Percentiles rank a stretch among this genome's conserved stretches.
phyloP scores from a whole-genome alignment of 2,329 filamentous ascomycete species.

The Ophioceras dolichostomum region DNA sequence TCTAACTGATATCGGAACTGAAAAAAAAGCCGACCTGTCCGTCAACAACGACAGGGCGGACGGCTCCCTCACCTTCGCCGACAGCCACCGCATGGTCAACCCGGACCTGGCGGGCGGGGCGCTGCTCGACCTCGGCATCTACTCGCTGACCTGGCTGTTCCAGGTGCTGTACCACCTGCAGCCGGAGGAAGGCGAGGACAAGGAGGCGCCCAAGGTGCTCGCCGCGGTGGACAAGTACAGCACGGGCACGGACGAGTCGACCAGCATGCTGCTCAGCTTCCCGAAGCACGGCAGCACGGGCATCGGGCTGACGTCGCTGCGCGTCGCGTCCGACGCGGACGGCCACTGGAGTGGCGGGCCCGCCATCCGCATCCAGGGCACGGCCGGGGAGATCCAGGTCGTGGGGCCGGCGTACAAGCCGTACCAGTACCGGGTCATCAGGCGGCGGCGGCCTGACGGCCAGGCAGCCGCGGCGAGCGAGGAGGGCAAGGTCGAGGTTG shows the following conservation, averaged over 20 bases:
- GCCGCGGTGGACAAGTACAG: slow-evolving; percentile 60
- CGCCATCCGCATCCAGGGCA: slow-evolving; percentile 68
- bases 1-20: too few species aligned
- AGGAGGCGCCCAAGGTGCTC: slow-evolving; percentile 56
- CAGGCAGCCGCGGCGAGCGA: neutral
- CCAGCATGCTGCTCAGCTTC: slow-evolving; percentile 68
- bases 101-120: slow-evolving; percentile 71
- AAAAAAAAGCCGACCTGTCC: slow-evolving; percentile 41
- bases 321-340: slow-evolving; percentile 49
- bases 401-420: slow-evolving; percentile 61
- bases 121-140: slow-evolving; percentile 76
- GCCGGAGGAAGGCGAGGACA: slow-evolving; percentile 42
- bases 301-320: slow-evolving; percentile 55
- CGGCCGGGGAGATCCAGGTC: slow-evolving; percentile 72
- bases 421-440: slow-evolving; percentile 50
- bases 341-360: slow-evolving; percentile 46
- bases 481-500: slow-evolving; percentile 26
- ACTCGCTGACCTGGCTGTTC: slow-evolving; percentile 83
- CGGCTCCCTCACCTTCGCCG: slow-evolving; percentile 41
- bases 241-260: slow-evolving; percentile 66
- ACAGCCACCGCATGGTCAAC: slow-evolving; percentile 69
- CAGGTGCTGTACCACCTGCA: slow-evolving; percentile 78
- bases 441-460: slow-evolving; percentile 31
- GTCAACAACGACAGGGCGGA: slow-evolving; percentile 47
- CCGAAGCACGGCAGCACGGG: slow-evolving; percentile 57